Evolutionary conservation across 106 monocot genomes (phyloP), one percentile per base, ranked within the genome.

Genomic region (Dendrobium nobile): DNA sequence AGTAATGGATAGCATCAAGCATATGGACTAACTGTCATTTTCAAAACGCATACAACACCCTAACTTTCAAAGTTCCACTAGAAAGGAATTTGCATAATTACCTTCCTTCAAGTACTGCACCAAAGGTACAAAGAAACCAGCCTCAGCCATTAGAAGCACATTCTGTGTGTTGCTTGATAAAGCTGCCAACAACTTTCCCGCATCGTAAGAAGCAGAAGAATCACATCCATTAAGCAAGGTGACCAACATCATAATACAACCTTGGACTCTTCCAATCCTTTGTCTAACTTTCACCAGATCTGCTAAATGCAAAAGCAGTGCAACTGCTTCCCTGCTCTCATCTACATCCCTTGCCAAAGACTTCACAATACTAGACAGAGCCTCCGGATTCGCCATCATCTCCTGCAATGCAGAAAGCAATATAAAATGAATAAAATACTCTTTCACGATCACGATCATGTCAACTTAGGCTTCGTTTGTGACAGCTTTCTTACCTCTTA

Each of bases 71-170:
- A 65, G 26, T 24, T 65, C 26, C 51, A 15, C 10, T 51, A 1
- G 51, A 51, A 51, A 51, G 51, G 55, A 42, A 58, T 45, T 58
- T 16, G 33, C 73, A 20, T 10, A 73, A 56, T 31, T 91, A 96
- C 95, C 95, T 93, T 91, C 91, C 75, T 90, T 91, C 7, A 96
- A 81, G 47, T 84, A 85, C 17, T 87, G 91, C 54, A 93, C 76
- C 82, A 93, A 41, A 22, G 93, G 93, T 0, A 55, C 15, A 48
- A 91, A 93, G 73, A 88, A 93, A 16, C 95, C 95, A 73, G 95
- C 93, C 79, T 96, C 95, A 0, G 93, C 86, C 95, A 96, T 96
- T 4, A 93, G 91, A 47, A 96, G 91, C 45, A 91, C 93, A 87
- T 96, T 96, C 80, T 93, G 95, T 1, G 91, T 85, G 73, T 90